Evolutionary conservation across 176 grass and related monocot species (phyloP).

Genomic region (Oryza australiensis): DNA sequence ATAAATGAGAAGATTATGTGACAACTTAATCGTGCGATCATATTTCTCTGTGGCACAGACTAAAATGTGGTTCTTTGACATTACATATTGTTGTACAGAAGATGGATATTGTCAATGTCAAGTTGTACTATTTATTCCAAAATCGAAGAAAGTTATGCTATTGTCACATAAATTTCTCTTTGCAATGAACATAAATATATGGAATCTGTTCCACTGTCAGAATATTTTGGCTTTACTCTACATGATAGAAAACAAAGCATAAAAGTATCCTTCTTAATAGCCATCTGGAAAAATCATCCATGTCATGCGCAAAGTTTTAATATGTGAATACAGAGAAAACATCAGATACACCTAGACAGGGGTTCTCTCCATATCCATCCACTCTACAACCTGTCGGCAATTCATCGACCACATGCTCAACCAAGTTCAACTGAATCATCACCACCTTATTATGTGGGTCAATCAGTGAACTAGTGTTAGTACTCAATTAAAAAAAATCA

Average conservation of each 20-base stretch:
- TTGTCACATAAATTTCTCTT: not conserved
- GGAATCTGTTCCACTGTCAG: not conserved
- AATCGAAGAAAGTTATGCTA: not conserved
- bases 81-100: not conserved
- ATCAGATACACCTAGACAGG: not conserved
- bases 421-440: not conserved
- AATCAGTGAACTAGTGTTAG: not conserved
- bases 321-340: not conserved
- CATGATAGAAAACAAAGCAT: not conserved
- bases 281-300: not conserved
- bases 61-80: not conserved
- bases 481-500: not conserved
- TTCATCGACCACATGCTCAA: not conserved
- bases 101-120: not conserved
- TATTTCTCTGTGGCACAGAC: not conserved
- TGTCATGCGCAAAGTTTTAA: not conserved
- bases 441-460: not conserved
- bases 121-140: not conserved
- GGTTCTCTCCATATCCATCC: not conserved
- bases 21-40: not conserved
- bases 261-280: not conserved
- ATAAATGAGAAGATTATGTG: not conserved
- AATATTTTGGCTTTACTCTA: not conserved
- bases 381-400: not conserved
- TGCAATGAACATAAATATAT: not conserved